These are phyloP conservation scores for Intubia oerlemansii DNA, from an alignment of 2,329 filamentous ascomycete species.

Conservation along the genomic window DNA sequence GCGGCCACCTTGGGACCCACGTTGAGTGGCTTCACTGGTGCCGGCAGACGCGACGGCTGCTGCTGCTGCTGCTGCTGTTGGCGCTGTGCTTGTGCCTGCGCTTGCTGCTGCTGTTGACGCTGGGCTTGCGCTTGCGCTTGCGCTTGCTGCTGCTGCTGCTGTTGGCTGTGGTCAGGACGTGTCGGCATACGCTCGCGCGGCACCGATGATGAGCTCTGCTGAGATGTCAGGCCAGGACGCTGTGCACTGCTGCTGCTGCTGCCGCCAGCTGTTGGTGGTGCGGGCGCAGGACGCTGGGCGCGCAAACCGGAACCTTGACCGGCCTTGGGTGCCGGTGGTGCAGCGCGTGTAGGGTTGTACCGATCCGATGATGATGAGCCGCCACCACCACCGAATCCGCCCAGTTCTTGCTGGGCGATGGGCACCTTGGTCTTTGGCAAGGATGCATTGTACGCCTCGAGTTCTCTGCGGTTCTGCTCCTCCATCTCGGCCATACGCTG, in stretches of 20 bases:
- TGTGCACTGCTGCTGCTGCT: constrained; percentile 16
- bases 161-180: constrained; percentile 20
- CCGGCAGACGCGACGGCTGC: constrained; percentile 29
- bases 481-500: constrained; percentile 33
- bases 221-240: constrained; percentile 22
- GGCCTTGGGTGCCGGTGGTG: constrained; percentile 55
- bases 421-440: constrained; percentile 64
- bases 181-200: constrained; percentile 16
- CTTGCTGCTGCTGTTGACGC: constrained; percentile 20
- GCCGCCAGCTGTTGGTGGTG: too few species aligned
- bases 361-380: constrained; percentile 32
- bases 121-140: constrained; percentile 34
- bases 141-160: constrained; percentile 14
- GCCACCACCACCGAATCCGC: constrained; percentile 39
- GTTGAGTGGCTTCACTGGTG: constrained; percentile 58
- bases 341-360: constrained; percentile 70
- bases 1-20: constrained; percentile 48
- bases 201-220: background rate
- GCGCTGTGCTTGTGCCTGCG: constrained; percentile 10
- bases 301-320: constrained; percentile 33
- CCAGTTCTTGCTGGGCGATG: constrained; percentile 76
- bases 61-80: constrained; percentile 23
- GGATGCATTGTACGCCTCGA: constrained; percentile 77
- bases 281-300: constrained; percentile 62
- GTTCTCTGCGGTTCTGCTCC: constrained; percentile 50